A percentile compares a stretch with the other conserved stretches of the same genome.
Conservation (phyloP, 208 protist species). For the Acanthamoeba lenticulata region DNA sequence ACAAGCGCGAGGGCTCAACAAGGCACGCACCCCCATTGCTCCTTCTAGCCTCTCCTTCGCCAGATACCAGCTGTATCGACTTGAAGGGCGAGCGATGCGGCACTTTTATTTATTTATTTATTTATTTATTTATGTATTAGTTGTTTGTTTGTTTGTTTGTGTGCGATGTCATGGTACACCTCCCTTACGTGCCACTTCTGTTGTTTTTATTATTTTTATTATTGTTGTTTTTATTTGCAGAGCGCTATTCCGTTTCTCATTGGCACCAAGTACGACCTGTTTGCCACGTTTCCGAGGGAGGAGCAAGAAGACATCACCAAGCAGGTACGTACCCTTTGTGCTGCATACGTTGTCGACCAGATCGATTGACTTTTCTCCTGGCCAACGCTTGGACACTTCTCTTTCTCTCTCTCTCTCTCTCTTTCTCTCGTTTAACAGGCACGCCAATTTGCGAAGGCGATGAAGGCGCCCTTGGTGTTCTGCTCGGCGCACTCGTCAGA, state of each 20-base stretch:
- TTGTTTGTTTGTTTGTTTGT: not conserved
- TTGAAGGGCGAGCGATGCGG: not conserved
- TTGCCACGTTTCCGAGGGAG: constrained; percentile 82
- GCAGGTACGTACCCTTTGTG: constrained; percentile 69
- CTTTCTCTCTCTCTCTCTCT: constrained; percentile 2
- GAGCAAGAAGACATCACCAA: constrained; percentile 89
- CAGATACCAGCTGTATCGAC: not conserved
- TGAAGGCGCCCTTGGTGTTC: constrained; percentile 93
- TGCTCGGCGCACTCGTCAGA: constrained; percentile 87
- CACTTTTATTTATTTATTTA: too few relatives aligned
- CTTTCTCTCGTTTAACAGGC: constrained; percentile 77
- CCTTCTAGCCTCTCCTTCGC: not conserved
- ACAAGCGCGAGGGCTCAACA: constrained; percentile 91
- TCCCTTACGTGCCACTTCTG: too few relatives aligned
- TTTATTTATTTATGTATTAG: too few relatives aligned
- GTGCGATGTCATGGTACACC: too few relatives aligned
- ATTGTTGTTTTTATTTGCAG: constrained; percentile 16
- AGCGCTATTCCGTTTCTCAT: constrained; percentile 90
- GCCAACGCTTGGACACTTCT: not conserved
- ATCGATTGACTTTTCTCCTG: too few relatives aligned
- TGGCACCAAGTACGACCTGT: constrained; percentile 94
- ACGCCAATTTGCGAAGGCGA: constrained; percentile 90
- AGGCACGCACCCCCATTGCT: constrained; percentile 74
- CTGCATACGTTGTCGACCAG: too few relatives aligned
- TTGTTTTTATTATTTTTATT: constrained; percentile 4